phyloP scores from a whole-genome alignment of 108 stramenopile species.

The Nannochloropsis gaditana region DNA sequence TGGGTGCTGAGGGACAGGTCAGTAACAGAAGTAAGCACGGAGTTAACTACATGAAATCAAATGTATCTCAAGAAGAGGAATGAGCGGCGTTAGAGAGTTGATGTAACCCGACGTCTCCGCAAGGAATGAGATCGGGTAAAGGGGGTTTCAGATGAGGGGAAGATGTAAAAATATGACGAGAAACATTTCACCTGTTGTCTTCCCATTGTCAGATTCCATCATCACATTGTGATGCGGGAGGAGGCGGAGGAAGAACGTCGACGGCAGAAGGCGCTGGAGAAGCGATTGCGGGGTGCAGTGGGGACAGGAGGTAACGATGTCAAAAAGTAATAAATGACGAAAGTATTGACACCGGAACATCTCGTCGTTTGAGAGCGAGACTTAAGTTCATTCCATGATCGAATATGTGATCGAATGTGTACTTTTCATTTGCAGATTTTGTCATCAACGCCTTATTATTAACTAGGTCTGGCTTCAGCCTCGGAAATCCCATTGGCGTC shows the following conservation, averaged over 20 bases:
- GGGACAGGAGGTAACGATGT: background rate
- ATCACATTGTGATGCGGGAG: background rate
- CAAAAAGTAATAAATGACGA: background rate
- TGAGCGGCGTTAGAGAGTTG: too few species aligned
- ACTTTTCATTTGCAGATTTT: too few species aligned
- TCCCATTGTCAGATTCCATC: background rate
- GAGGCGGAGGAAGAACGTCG: background rate
- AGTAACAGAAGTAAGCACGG: background rate
- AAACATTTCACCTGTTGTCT: background rate
- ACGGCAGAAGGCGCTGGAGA: background rate
- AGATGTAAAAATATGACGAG: background rate
- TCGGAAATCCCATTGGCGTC: too few species aligned
- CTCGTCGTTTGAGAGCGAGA: too few species aligned
- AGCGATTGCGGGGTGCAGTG: background rate
- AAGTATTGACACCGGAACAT: background rate
- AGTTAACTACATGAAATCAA: too few species aligned
- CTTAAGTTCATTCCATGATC: too few species aligned
- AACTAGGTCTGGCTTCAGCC: too few species aligned
- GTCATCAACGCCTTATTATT: too few species aligned
- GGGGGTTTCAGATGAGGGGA: background rate
- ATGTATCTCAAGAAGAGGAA: too few species aligned
- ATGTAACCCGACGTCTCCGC: too few species aligned
- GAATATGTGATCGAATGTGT: too few species aligned
- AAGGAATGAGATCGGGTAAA: too few species aligned
- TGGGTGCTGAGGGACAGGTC: constrained; percentile 8